Evolutionary conservation across 805 yeast species (phyloP).

Genomic region (Suhomyces sp.): DNA sequence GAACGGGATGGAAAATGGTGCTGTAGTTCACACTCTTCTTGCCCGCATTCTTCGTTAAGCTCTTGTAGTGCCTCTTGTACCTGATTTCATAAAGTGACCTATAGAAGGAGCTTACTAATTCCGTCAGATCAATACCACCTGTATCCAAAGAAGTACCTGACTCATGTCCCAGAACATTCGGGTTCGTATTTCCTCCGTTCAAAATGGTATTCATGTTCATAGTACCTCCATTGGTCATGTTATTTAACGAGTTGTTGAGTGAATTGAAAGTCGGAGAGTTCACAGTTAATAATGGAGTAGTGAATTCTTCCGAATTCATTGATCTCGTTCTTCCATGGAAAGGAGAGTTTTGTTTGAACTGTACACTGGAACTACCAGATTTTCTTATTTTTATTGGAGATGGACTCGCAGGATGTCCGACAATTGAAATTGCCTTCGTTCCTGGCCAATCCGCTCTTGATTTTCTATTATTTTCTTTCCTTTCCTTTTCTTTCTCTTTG

Average conservation of each 20-base stretch:
- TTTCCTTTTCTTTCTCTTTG: conserved; percentile 1
- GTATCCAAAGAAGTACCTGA: neutral
- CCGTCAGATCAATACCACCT: conserved; percentile 3
- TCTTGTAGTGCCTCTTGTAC: conserved; percentile 31
- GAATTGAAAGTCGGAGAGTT: conserved; percentile 5
- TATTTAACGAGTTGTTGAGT: conserved; percentile 3
- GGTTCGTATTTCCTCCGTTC: neutral
- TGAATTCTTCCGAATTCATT: conserved; percentile 10
- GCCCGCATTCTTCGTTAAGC: conserved; percentile 12
- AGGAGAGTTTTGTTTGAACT: conserved; percentile 1
- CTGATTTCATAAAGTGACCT: conserved; percentile 35
- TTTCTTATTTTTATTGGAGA: conserved; percentile 8
- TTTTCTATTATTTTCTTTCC: neutral
- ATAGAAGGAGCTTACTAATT: conserved; percentile 32
- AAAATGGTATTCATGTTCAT: conserved; percentile 27
- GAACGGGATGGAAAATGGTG: conserved; percentile 36
- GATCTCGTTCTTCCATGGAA: conserved; percentile 13
- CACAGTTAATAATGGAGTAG: conserved; percentile 5
- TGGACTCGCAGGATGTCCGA: conserved; percentile 9
- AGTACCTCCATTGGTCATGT: conserved; percentile 7
- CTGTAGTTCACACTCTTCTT: conserved; percentile 12
- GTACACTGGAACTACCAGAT: neutral
- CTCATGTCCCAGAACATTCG: neutral
- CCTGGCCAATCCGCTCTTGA: conserved; percentile 3
- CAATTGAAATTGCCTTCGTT: conserved; percentile 2